Base-by-base conservation (phyloP, 768 basidiomycete genomes). In the Lentinula sp. region DNA sequence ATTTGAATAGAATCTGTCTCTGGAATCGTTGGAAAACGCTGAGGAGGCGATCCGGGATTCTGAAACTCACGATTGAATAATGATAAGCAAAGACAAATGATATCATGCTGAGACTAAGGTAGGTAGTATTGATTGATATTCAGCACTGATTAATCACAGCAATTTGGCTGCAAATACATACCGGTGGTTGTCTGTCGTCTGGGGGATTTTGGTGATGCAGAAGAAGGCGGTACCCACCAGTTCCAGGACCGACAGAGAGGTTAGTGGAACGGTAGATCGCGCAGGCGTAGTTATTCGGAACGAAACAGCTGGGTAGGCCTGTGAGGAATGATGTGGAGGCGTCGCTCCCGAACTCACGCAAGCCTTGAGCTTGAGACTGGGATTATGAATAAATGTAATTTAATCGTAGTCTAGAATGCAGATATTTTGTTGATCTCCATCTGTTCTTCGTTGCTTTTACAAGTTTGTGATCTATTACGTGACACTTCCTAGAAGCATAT, bases 81-180 rank as follows among this genome's bases (percentile, higher is more conserved):
- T 23, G 55, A 56, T 28, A 56, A 56, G 55, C 39, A 56, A 23
- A 43, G 55, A 15, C 55, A 43, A n/a, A n/a, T n/a, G n/a, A n/a
- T 56, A 56, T 33, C 39, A 15, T 23, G 55, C 55, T 41, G 55
- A 56, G 8, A 56, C 36, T 1, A 37, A 39, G 18, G 53, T 52
- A 54, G 16, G 18, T 39, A 18, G 4, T 10, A 36, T 32, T 23
- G 48, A 3, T 16, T 16, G 3, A 23, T 5, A 23, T 49, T 7
- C 4, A 6, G 28, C 23, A 49, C 9, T 13, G 28, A 6, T 23
- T 32, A 9, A 49, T 43, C 6, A 28, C 28, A 28, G 4, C 3
- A 3, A 28, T 7, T n/a, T 12, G 0, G n/a, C 42, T 37, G 3
- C 18, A 39, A 10, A 54, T 41, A 36, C 53, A 54, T 18, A 54